phyloP scores from a whole-genome alignment of 1,139 yeast genomes.

The Saccharomyces hybrid region DNA sequence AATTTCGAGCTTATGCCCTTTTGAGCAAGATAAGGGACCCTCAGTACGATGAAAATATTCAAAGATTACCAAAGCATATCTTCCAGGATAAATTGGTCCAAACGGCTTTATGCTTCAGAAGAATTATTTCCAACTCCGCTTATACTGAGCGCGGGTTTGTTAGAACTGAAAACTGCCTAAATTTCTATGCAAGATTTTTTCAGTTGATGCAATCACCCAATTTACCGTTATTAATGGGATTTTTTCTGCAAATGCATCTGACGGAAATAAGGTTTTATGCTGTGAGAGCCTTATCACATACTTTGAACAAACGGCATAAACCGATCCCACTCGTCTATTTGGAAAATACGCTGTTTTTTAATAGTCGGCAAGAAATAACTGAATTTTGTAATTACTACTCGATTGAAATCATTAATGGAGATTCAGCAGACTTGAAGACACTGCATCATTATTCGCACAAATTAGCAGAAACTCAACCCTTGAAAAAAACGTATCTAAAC shows the following conservation, averaged over 20 bases:
- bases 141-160: slow-evolving; percentile 50
- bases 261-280: slow-evolving; percentile 76
- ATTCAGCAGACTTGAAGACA: slow-evolving; percentile 51
- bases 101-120: slow-evolving; percentile 62
- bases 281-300: slow-evolving; percentile 55
- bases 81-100: slow-evolving; percentile 53
- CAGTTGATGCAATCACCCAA: slow-evolving; percentile 41
- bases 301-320: slow-evolving; percentile 66
- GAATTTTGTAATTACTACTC: slow-evolving; percentile 61
- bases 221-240: slow-evolving; percentile 66
- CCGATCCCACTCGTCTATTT: slow-evolving; percentile 50
- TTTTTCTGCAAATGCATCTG: slow-evolving; percentile 73
- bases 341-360: slow-evolving; percentile 55
- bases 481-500: slow-evolving; percentile 49
- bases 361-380: slow-evolving; percentile 44
- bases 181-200: slow-evolving; percentile 62
- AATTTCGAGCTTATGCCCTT: slow-evolving; percentile 82
- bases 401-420: slow-evolving; percentile 39
- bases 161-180: slow-evolving; percentile 53
- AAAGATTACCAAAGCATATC: slow-evolving; percentile 54
- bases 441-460: slow-evolving; percentile 42
- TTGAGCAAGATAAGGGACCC: slow-evolving; percentile 77
- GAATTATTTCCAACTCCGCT: slow-evolving; percentile 57
- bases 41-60: slow-evolving; percentile 72
- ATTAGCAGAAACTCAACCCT: slow-evolving; percentile 39